A percentile compares a stretch with the other conserved stretches of the same genome.
These are phyloP conservation scores for Kentomonas sorsogonicus DNA, from an alignment of 208 protist species.

Conservation along the genomic window DNA sequence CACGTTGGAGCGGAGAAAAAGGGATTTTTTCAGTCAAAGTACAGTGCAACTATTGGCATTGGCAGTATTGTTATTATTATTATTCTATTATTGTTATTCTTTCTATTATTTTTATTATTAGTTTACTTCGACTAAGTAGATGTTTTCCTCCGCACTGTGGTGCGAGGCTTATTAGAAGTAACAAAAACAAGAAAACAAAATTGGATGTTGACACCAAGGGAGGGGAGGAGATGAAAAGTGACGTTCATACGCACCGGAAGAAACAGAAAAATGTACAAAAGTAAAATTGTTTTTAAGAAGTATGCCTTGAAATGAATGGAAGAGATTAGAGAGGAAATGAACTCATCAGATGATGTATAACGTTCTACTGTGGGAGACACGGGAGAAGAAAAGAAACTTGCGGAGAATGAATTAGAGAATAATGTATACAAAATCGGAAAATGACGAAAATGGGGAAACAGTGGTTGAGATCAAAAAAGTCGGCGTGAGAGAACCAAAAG, in stretches of 20 bases:
- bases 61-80: slow-evolving; percentile 9
- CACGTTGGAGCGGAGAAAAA: too few species aligned
- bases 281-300: slow-evolving; percentile 8
- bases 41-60: neutral
- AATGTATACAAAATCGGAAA: neutral
- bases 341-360: neutral
- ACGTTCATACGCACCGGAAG: neutral
- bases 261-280: slow-evolving; percentile 6
- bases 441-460: neutral
- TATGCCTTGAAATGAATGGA: slow-evolving; percentile 7
- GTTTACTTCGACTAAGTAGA: neutral
- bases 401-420: neutral
- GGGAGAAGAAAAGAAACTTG: slow-evolving; percentile 4
- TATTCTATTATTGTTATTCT: slow-evolving; percentile 1
- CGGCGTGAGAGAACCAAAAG: neutral
- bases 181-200: neutral
- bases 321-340: neutral
- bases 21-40: neutral
- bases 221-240: neutral
- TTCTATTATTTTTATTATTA: neutral
- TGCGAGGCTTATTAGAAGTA: neutral
- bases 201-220: slow-evolving; percentile 5
- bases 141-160: neutral
- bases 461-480: neutral
- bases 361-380: neutral